Evolutionary conservation across 2,329 filamentous ascomycete species (phyloP), one percentile per base, ranked within the genome.

Genomic region (Fusarium sp.): DNA sequence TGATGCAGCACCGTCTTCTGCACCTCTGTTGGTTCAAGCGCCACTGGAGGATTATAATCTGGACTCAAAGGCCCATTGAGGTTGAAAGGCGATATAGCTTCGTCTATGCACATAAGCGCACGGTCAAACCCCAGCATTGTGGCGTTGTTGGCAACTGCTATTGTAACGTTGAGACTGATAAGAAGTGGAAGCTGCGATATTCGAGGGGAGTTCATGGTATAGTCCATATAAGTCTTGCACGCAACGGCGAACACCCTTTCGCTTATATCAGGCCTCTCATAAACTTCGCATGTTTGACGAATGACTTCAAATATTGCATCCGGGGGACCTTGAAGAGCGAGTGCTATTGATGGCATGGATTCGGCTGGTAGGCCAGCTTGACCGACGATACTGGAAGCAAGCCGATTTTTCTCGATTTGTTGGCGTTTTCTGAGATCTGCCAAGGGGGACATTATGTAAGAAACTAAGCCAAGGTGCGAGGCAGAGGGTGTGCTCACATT

Each of bases 131-230:
- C 66, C 3, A 70, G 1, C 0, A 54, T 1, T 2, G 36, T 44
- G 4, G 65, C 66, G 5, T 70, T 70, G 0, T 60, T 70, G 0
- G 66, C 65, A 2, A 70, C 58, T 1, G 65, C 66, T 22, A 70
- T 70, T 11, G 36, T 46, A 10, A 70, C 67, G 8, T 70, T 70
- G 3, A 70, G 25, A 1, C 59, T 70, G 14, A 70, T 70, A 0
- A 70, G 65, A 0, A 70, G n/a, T 8, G 66, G 66, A 3, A 70
- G 42, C 9, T 70, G 59, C 2, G 66, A 70, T 18, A 70, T 18
- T 0, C 60, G 52, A 13, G 66, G 66, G 0, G 42, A 33, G 8
- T 70, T 70, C 59, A 70, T 65, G 1, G 44, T 50, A 1, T 70
- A 70, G 42, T 70, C 65, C 42, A 65, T 4, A 7, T 70, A 70